Evolutionary conservation across 306 rosid species (phyloP).

Genomic region (Prunus kanzakura): DNA sequence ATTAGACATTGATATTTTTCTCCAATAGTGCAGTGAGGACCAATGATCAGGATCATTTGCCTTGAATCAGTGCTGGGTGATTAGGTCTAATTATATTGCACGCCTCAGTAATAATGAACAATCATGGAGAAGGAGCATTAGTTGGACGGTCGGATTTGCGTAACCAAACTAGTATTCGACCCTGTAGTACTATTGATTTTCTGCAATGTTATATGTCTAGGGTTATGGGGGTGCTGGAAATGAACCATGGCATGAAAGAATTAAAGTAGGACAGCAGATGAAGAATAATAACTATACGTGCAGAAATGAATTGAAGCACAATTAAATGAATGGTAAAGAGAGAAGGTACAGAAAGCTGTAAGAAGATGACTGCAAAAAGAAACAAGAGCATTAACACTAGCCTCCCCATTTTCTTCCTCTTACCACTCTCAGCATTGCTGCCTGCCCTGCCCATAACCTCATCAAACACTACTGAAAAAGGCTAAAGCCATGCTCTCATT

Average conservation of each 20-base stretch:
- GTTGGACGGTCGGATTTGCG: conserved; percentile 3
- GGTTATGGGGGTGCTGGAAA: not conserved
- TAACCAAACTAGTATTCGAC: not conserved
- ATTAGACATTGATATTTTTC: not conserved
- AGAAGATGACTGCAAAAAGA: conserved; percentile 28
- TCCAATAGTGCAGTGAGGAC: not conserved
- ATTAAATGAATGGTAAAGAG: conserved; percentile 11
- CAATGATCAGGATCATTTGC: not conserved
- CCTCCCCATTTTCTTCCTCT: conserved; percentile 28
- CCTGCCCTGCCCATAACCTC: conserved; percentile 19
- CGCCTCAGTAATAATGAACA: not conserved
- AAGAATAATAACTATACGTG: conserved; percentile 15
- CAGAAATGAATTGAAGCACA: conserved; percentile 28
- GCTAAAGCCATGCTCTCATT: conserved; percentile 74
- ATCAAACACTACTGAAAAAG: conserved; percentile 42
- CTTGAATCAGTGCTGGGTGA: conserved; percentile 1
- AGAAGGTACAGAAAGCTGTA: conserved; percentile 20
- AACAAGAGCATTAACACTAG: conserved; percentile 66
- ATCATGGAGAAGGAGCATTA: conserved; percentile 8
- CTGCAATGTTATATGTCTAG: not conserved
- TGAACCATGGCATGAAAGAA: not conserved
- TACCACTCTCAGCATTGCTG: conserved; percentile 5
- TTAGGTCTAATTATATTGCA: conserved; percentile 3
- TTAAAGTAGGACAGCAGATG: not conserved
- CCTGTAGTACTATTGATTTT: too few species aligned